Evolutionary conservation across 2,329 filamentous ascomycete species (phyloP), one percentile per base, ranked within the genome.

Genomic region (Stagonosporopsis rhizophila): DNA sequence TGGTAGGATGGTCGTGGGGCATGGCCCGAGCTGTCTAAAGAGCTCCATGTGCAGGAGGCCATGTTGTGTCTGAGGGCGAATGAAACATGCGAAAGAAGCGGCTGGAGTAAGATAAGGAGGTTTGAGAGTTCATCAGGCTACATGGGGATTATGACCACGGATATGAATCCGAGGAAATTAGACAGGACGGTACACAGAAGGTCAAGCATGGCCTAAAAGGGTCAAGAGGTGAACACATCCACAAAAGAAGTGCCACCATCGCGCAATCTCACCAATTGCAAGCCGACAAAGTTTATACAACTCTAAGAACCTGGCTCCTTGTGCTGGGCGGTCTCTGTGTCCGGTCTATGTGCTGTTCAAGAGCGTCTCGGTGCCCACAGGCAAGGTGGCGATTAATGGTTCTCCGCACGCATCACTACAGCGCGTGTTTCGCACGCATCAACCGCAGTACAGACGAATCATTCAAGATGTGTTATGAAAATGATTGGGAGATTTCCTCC

Each of bases 1-100:
- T 62, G 58, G 22, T 49, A 60, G 15, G 45, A 58, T 39, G 61
- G 58, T 45, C 58, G 58, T 28, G 66, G 58, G n/a, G 62, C 40
- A 20, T 68, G 56, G 45, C 57, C 53, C 20, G 59, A 53, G 49
- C 42, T 58, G 17, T 64, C 58, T 9, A 58, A 34, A 17, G 59
- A 60, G 40, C 60, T 47, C 56, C 68, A 65, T 15, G 54, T 61
- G 45, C 67, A 64, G 34, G 63, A 64, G 40, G 56, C 67, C 52
- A 66, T 60, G 32, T 40, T 61, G 51, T 5, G 17, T 30, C 4
- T 17, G 25, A 23, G 47, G 40, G 54, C 14, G 17, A 44, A 42
- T 3, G 37, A 50, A 27, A 20, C 20, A 50, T 30, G 19, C 17
- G 17, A 34, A 39, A 42, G 1, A 25, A 17, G 28, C 39, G 28